Conservation (phyloP, 2,329 filamentous ascomycete genomes). For the Fusarium gaditjirri region DNA sequence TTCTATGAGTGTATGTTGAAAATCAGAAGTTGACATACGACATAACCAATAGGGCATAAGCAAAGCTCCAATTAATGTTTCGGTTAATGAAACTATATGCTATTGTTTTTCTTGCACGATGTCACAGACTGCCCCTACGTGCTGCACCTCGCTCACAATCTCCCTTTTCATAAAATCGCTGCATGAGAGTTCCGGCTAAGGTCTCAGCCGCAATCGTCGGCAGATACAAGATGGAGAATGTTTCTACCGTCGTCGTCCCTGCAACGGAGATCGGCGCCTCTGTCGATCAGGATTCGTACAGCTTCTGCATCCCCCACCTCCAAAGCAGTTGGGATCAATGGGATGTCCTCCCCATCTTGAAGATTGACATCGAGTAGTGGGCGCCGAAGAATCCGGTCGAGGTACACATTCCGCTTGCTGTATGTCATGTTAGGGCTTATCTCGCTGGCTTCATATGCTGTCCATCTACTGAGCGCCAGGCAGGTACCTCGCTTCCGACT, state of each 20-base stretch:
- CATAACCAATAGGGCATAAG: not conserved
- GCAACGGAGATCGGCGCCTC: not conserved
- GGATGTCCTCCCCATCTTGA: fast-evolving
- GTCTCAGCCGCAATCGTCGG: not conserved
- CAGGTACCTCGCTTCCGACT: not conserved
- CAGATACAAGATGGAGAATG: not conserved
- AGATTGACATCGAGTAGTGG: not conserved
- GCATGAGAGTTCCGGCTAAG: not conserved
- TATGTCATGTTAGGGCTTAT: fast-evolving
- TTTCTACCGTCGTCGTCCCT: not conserved
- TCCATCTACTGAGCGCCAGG: fast-evolving
- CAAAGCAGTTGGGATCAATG: not conserved
- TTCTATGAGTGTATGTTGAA: not conserved
- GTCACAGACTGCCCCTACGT: not conserved
- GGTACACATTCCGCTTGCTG: fast-evolving
- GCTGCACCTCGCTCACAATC: not conserved
- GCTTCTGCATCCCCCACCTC: fast-evolving
- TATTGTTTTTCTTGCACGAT: not conserved
- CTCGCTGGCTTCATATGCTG: fast-evolving
- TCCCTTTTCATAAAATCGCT: not conserved
- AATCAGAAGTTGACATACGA: not conserved
- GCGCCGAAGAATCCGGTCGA: not conserved
- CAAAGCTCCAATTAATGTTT: not conserved
- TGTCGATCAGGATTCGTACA: not conserved
- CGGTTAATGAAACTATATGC: not conserved